phyloP scores from a whole-genome alignment of 805 yeast genomes.

The Yarrowia deformans region DNA sequence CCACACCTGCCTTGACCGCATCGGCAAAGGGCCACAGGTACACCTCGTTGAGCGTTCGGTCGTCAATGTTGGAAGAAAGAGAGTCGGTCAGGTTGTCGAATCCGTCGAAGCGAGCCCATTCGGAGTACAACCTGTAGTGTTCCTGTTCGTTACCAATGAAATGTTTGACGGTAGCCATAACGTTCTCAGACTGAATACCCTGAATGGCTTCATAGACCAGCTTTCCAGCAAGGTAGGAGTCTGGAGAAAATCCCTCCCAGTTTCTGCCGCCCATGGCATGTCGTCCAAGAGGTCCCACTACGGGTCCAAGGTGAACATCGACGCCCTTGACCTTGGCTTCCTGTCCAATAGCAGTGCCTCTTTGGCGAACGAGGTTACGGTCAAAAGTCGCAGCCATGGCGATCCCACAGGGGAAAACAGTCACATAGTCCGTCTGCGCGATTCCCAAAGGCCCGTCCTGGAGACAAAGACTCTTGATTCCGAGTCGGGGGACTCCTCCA shows the following conservation, averaged over 20 bases:
- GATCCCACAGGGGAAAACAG: conserved; percentile 65
- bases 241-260: conserved; percentile 36
- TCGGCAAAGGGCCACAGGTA: conserved; percentile 19
- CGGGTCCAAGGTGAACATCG: conserved; percentile 63
- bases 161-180: conserved; percentile 5
- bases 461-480: conserved; percentile 62
- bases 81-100: neutral
- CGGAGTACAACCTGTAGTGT: neutral
- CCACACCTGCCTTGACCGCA: neutral
- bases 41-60: neutral
- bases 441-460: conserved; percentile 72
- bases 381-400: conserved; percentile 67
- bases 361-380: conserved; percentile 57
- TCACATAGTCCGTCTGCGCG: conserved; percentile 60
- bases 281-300: conserved; percentile 65
- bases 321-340: conserved; percentile 64
- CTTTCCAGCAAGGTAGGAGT: conserved; percentile 8
- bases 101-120: neutral
- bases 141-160: conserved; percentile 21
- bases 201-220: neutral
- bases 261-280: conserved; percentile 70
- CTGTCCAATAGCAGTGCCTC: conserved; percentile 65
- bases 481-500: conserved; percentile 62
- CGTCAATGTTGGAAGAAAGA: conserved; percentile 1
- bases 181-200: conserved; percentile 7